Percentiles rank a stretch among this genome's conserved stretches.
These are phyloP conservation scores for Triadica sebifera DNA, from an alignment of 345 rosid species.

Conservation along the genomic window DNA sequence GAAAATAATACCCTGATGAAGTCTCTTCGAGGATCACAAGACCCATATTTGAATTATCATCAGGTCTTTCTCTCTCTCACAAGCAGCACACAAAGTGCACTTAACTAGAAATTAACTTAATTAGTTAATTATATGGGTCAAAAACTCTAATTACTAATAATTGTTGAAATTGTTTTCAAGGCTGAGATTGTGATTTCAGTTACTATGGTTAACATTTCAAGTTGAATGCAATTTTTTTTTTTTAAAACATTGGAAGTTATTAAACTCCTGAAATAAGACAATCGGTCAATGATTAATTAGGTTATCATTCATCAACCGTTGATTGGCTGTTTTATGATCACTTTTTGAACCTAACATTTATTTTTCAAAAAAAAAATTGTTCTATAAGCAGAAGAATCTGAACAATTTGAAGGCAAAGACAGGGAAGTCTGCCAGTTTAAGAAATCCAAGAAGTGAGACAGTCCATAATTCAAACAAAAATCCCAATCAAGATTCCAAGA, in stretches of 20 bases:
- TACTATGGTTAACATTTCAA: too few species aligned
- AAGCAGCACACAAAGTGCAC: neutral
- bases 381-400: neutral
- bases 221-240: too few species aligned
- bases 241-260: too few species aligned
- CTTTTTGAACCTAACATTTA: too few species aligned
- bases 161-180: too few species aligned
- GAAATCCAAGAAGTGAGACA: constrained; percentile 20
- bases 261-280: too few species aligned
- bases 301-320: too few species aligned
- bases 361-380: too few species aligned
- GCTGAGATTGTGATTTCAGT: too few species aligned
- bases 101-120: too few species aligned
- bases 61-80: constrained; percentile 15
- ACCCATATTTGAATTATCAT: neutral
- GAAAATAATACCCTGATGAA: constrained; percentile 1
- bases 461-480: constrained; percentile 12
- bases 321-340: too few species aligned
- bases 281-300: too few species aligned
- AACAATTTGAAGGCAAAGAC: constrained; percentile 18
- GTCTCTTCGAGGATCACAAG: constrained; percentile 6
- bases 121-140: neutral
- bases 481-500: constrained; percentile 20
- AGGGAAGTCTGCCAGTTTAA: constrained; percentile 4
- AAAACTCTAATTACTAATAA: neutral